Percentiles rank a stretch among this genome's conserved stretches.
phyloP scores from a whole-genome alignment of 345 rosid genomes.

The Jatropha curcas region DNA sequence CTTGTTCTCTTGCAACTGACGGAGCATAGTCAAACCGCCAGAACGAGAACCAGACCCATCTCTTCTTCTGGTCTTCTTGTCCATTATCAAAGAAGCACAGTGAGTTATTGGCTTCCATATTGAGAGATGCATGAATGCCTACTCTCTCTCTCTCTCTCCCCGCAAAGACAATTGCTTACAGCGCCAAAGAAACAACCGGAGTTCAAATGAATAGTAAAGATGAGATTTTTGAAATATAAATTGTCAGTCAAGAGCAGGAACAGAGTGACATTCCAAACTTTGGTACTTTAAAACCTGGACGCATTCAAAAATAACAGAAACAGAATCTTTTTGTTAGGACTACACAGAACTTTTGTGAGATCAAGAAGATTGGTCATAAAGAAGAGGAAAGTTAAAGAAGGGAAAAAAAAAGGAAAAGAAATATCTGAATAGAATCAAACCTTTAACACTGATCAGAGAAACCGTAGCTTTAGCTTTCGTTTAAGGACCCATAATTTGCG shows the following conservation, averaged over 20 bases:
- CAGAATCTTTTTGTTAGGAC: conserved; percentile 25
- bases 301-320: conserved; percentile 38
- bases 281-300: conserved; percentile 35
- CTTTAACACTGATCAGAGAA: conserved; percentile 43
- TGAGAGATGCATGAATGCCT: conserved; percentile 70
- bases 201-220: conserved; percentile 22
- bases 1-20: conserved; percentile 72
- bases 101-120: conserved; percentile 81
- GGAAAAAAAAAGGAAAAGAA: conserved; percentile 12
- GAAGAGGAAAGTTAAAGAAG: conserved; percentile 25
- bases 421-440: conserved; percentile 30
- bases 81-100: conserved; percentile 73
- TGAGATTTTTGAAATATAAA: conserved; percentile 20
- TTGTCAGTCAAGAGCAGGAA: not conserved
- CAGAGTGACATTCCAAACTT: conserved; percentile 18
- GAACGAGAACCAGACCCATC: conserved; percentile 37
- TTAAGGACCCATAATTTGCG: conserved; percentile 36
- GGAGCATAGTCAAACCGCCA: conserved; percentile 51
- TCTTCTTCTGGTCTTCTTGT: conserved; percentile 64
- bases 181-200: conserved; percentile 10
- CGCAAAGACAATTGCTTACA: conserved; percentile 12
- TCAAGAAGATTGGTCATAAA: conserved; percentile 34
- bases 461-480: conserved; percentile 37
- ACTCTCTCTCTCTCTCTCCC: conserved; percentile 15
- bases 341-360: conserved; percentile 19